Evolutionary conservation across 1,139 yeast species (phyloP), one percentile per base, ranked within the genome.

Genomic region (Blastobotrys capitulatus): DNA sequence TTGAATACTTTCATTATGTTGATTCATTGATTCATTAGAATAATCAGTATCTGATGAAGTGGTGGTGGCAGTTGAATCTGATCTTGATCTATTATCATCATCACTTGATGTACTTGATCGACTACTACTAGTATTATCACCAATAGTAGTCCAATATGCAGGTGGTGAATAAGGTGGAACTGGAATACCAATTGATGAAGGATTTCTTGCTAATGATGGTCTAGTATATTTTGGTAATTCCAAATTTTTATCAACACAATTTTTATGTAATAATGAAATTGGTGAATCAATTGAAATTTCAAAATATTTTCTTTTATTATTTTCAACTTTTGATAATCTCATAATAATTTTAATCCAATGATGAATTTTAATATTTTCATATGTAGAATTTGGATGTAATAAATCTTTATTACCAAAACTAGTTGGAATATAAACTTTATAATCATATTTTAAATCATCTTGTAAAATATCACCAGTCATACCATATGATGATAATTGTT

Each of bases 231-330:
- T 66, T 1, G 76, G 76, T 16, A 72, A 60, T n/a, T 63, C 61
- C 42, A 66, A 57, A 56, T 68, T 70, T 2, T 70, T 62, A 13
- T 53, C 56, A 13, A 66, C 61, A 47, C 75, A 70, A 34, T 71
- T 65, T 8, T 71, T 66, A 26, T 86, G 81, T 46, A 87, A 71
- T 6, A 88, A 72, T 59, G 86, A 95, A 54, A 89, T 80, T 7
- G 97, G 97, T 9, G 95, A 85, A 65, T 92, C 97, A 54, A 90
- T 87, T 54, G 87, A 82, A 43, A 92, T 84, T 68, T 92, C 97
- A 62, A 85, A 92, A 64, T 88, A 96, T 64, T 89, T 90, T 36
- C 94, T 68, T 51, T 70, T 68, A 77, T 83, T 43, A 72, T 77
- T 73, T 47, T 77, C 76, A 10, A 73, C 64, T 57, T 78, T 79